Base-by-base conservation (phyloP, 306 rosid genomes). In the Elaeagnus macrophylla region DNA sequence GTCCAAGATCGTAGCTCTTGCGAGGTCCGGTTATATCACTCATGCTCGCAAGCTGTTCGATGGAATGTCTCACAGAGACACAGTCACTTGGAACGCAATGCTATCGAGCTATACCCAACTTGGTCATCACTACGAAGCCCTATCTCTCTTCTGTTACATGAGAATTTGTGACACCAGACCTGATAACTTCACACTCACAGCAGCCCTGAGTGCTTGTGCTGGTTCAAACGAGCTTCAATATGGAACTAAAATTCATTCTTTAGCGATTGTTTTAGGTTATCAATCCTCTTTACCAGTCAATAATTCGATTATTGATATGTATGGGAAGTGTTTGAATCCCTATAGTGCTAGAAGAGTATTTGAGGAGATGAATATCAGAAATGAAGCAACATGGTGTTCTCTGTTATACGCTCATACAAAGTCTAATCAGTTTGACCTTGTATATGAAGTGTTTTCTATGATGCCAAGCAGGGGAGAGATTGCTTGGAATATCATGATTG, bases 41-140 rank as follows among this genome's bases (percentile, higher is more conserved):
- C 43, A 44, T 56, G 96, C 96, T 15, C 88, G 88, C 53, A 78
- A 82, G 14, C 8, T 84, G 67, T 88, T 88, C 58, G 88, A 88
- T 19, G 83, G 64, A 79, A 81, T 84, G 80, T 66, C 77, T 0
- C 38, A 62, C 2, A 70, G 89, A 69, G 96, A 82, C 60, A 51
- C 75, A 0, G 73, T 88, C 10, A 81, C 90, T 62, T 82, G 94
- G 94, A 88, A 84, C 51, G 88, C 96, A 39, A 84, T 88, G 91
- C 77, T 82, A 20, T 51, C 85, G 15, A 72, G 76, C 37, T 79
- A 88, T 57, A 67, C 88, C 60, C 82, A 61, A 37, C 46, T 72
- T 16, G 85, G 85, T 56, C 80, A 68, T 67, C 56, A 77, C 67
- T 80, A 69, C 6, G 73, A 84, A 59, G 77, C 72, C 19, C 71